Conservation (phyloP, 495 filamentous ascomycete genomes). For the Aspergillus bridgeri region DNA sequence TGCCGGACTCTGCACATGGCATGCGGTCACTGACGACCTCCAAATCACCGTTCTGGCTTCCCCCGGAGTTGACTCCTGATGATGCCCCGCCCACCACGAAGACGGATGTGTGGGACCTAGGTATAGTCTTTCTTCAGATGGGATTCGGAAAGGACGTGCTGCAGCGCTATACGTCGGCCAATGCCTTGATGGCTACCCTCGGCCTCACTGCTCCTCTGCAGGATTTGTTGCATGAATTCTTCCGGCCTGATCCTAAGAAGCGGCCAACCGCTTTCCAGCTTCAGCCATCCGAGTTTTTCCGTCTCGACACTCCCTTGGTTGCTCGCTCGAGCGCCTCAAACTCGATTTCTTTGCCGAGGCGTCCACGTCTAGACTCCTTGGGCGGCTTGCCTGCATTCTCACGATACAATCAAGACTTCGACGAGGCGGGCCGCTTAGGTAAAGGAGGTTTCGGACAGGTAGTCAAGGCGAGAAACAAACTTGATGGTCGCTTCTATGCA, state of each 20-base stretch:
- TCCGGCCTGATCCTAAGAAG: constrained; percentile 77
- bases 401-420: constrained; percentile 82
- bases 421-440: constrained; percentile 81
- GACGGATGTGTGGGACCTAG: constrained; percentile 92
- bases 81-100: constrained; percentile 64
- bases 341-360: constrained; percentile 38
- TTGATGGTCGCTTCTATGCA: constrained; percentile 90
- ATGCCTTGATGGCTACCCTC: constrained; percentile 56
- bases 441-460: constrained; percentile 96
- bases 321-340: constrained; percentile 35
- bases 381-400: constrained; percentile 48
- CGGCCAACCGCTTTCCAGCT: constrained; percentile 87
- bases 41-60: constrained; percentile 76
- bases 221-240: constrained; percentile 77
- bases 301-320: constrained; percentile 49
- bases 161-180: constrained; percentile 74
- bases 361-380: constrained; percentile 48
- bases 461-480: constrained; percentile 91
- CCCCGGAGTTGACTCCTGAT: constrained; percentile 69
- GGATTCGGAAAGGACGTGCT: constrained; percentile 78
- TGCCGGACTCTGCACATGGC: constrained; percentile 27
- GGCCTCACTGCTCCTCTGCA: constrained; percentile 70
- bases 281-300: constrained; percentile 82
- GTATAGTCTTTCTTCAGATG: constrained; percentile 88
- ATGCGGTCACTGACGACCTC: constrained; percentile 52